phyloP scores from a whole-genome alignment of 495 filamentous ascomycete genomes.

The Filosporella fistucella region DNA sequence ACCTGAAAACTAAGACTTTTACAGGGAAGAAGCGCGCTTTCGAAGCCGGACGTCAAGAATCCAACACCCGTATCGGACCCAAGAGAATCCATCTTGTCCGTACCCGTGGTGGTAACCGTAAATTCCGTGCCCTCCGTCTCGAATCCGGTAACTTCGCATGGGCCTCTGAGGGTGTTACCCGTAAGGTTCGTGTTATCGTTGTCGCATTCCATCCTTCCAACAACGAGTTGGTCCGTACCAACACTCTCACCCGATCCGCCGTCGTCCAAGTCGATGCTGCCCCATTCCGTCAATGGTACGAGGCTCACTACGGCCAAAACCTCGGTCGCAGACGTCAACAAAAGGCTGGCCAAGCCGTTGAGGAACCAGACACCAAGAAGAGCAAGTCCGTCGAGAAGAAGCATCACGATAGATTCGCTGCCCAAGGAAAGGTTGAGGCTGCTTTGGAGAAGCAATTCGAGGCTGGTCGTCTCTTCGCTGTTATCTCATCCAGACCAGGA shows the following conservation, averaged over 20 bases:
- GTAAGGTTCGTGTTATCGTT: slow-evolving; percentile 97
- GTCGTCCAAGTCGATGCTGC: slow-evolving; percentile 98
- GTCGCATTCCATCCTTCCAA: slow-evolving; percentile 99
- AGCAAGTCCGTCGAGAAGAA: slow-evolving; percentile 91
- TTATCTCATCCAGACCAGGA: slow-evolving; percentile 86
- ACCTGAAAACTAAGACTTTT: slow-evolving; percentile 41
- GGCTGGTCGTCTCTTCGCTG: slow-evolving; percentile 92
- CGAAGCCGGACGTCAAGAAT: slow-evolving; percentile 98
- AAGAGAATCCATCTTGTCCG: slow-evolving; percentile 99
- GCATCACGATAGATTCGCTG: slow-evolving; percentile 79
- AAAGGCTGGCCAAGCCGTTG: slow-evolving; percentile 58
- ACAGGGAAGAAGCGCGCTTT: slow-evolving; percentile 86
- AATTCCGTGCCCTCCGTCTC: slow-evolving; percentile 98
- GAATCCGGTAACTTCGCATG: slow-evolving; percentile 99
- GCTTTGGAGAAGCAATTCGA: slow-evolving; percentile 97
- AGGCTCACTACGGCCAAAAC: slow-evolving; percentile 93
- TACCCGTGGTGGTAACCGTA: slow-evolving; percentile 97
- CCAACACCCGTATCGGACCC: slow-evolving; percentile 96
- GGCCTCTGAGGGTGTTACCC: slow-evolving; percentile 94
- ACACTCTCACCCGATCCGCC: slow-evolving; percentile 98
- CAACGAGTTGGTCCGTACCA: slow-evolving; percentile 99
- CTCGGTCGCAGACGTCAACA: slow-evolving; percentile 88
- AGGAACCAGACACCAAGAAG: slow-evolving; percentile 74
- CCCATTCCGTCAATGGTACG: slow-evolving; percentile 99
- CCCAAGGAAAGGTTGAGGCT: slow-evolving; percentile 84